A percentile compares a stretch with the other conserved stretches of the same genome.
Evolutionary conservation across 331 rosid species (phyloP).

Genomic region (Rhamnella rubrinervis): DNA sequence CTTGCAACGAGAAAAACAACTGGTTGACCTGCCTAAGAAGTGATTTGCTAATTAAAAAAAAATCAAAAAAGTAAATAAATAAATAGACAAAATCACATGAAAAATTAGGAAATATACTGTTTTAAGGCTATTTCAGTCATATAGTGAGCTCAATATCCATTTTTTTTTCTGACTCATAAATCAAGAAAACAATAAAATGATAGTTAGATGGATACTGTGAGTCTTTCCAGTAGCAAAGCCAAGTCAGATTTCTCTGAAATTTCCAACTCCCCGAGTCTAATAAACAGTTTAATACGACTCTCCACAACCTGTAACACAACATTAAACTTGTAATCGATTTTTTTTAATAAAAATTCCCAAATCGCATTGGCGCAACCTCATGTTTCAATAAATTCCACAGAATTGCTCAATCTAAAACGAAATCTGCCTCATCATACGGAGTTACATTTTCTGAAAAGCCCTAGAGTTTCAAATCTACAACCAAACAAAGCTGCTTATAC

Average conservation of each 20-base stretch:
- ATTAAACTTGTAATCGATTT: not conserved
- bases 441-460: too few relatives aligned
- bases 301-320: conserved; percentile 56
- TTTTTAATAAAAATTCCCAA: not conserved
- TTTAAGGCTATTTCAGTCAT: too few relatives aligned
- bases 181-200: not conserved
- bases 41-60: too few relatives aligned
- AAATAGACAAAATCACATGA: too few relatives aligned
- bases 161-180: not conserved
- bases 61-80: too few relatives aligned
- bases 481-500: too few relatives aligned
- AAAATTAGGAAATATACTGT: too few relatives aligned
- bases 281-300: conserved; percentile 60
- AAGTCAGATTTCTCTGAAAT: conserved; percentile 46
- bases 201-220: conserved; percentile 61
- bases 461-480: too few relatives aligned
- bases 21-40: too few relatives aligned
- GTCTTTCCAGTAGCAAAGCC: conserved; percentile 41
- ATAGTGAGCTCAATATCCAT: too few relatives aligned
- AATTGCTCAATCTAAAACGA: not conserved
- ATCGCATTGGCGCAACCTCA: not conserved
- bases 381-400: not conserved
- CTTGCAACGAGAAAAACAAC: too few relatives aligned
- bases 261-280: conserved; percentile 47
- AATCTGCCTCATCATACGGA: too few relatives aligned